These are phyloP conservation scores for Phalaenopsis hybrid DNA, from an alignment of 116 monocot species.

Conservation along the genomic window DNA sequence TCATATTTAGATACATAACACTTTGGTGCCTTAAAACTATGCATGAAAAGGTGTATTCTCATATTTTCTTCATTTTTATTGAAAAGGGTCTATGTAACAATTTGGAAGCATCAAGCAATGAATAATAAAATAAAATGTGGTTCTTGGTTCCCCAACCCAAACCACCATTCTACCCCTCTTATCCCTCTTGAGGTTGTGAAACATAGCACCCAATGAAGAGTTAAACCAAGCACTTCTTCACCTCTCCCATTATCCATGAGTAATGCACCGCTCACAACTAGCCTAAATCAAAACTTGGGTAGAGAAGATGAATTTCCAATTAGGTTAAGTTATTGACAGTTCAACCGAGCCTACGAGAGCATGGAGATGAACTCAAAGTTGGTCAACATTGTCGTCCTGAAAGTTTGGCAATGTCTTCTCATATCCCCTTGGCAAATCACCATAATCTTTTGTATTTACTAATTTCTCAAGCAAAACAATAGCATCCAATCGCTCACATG, in stretches of 20 bases:
- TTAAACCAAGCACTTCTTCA: not conserved
- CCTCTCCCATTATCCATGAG: not conserved
- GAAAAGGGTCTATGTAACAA: not conserved
- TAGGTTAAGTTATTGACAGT: not conserved
- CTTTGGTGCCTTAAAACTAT: no score
- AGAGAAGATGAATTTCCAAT: not conserved
- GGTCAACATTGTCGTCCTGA: not conserved
- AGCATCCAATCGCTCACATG: not conserved
- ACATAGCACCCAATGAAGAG: not conserved
- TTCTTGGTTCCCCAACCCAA: not conserved
- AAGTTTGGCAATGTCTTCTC: not conserved
- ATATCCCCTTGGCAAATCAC: not conserved
- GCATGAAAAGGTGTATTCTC: no score
- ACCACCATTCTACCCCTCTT: not conserved
- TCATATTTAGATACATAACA: no score
- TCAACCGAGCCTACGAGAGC: not conserved
- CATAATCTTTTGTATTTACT: not conserved
- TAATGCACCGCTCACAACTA: not conserved
- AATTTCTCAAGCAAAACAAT: not conserved
- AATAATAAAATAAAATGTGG: not conserved
- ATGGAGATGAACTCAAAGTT: not conserved
- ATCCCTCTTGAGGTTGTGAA: not conserved
- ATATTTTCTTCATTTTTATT: not conserved
- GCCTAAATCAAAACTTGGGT: not conserved
- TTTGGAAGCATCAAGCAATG: not conserved